Percentiles rank a stretch among this genome's conserved stretches.
Conservation (phyloP, 306 rosid species). For the Sophora flavescens region DNA sequence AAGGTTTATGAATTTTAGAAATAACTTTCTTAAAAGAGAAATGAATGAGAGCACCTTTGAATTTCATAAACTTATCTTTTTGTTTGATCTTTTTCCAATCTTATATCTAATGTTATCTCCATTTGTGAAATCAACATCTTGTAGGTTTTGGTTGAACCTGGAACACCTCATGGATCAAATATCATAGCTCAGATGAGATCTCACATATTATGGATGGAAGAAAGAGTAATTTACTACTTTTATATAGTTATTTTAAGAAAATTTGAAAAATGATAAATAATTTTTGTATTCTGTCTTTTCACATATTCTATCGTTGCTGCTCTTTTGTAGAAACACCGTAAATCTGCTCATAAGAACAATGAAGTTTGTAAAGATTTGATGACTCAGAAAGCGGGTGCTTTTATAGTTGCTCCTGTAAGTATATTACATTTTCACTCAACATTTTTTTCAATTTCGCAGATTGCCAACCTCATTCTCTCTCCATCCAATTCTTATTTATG, state of each 20-base stretch:
- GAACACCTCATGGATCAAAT: constrained; percentile 89
- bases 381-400: constrained; percentile 70
- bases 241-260: neutral
- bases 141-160: constrained; percentile 93
- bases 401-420: constrained; percentile 95
- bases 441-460: constrained; percentile 8
- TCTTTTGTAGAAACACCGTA: constrained; percentile 67
- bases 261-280: constrained; percentile 20
- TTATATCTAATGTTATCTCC: constrained; percentile 33
- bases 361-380: constrained; percentile 70
- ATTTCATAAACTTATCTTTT: constrained; percentile 4
- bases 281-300: neutral
- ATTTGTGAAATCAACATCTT: constrained; percentile 45
- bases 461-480: neutral
- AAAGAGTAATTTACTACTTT: constrained; percentile 60
- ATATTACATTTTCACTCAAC: constrained; percentile 13
- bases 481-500: constrained; percentile 8
- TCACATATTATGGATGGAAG: constrained; percentile 94
- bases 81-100: neutral
- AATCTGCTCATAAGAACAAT: constrained; percentile 53
- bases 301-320: neutral
- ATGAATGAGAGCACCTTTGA: neutral
- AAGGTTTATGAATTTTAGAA: constrained; percentile 14
- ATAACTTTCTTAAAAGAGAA: constrained; percentile 1
- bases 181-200: constrained; percentile 96